phyloP scores from a whole-genome alignment of 2,329 filamentous ascomycete species.

The Penicillium polonicum region DNA sequence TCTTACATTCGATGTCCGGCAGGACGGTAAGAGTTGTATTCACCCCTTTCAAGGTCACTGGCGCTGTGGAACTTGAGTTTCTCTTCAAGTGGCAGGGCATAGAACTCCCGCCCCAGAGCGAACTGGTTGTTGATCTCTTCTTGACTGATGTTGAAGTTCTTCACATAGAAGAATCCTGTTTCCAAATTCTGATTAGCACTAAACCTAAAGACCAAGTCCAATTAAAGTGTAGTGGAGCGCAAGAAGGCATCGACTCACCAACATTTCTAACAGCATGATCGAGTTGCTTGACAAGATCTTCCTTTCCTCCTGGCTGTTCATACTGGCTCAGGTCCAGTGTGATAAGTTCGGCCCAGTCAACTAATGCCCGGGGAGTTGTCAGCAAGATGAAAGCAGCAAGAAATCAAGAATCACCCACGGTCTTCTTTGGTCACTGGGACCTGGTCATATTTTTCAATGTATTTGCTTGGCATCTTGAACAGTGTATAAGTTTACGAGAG shows the following conservation, averaged over 20 bases:
- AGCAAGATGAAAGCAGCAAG: constrained; percentile 13
- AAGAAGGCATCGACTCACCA: constrained; percentile 20
- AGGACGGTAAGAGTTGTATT: constrained; percentile 59
- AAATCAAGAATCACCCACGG: constrained; percentile 13
- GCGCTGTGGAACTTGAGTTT: constrained; percentile 55
- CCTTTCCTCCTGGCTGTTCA: constrained; percentile 55
- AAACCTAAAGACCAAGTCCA: too few species aligned
- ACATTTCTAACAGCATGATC: constrained; percentile 54
- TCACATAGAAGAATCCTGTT: constrained; percentile 62
- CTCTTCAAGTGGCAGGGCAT: constrained; percentile 56
- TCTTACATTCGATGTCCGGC: constrained; percentile 42
- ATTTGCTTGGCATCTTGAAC: constrained; percentile 25
- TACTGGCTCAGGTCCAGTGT: constrained; percentile 59
- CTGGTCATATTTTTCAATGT: constrained; percentile 45
- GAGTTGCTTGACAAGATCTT: constrained; percentile 54
- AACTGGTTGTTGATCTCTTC: constrained; percentile 62
- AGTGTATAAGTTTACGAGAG: too few species aligned
- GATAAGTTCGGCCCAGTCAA: constrained; percentile 56
- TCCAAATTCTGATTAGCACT: constrained; percentile 15
- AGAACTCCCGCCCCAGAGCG: constrained; percentile 60
- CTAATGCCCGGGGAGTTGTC: constrained; percentile 25
- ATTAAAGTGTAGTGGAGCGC: not conserved
- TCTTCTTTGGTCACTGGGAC: constrained; percentile 50
- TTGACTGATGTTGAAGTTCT: constrained; percentile 61
- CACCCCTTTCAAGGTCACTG: constrained; percentile 51